Evolutionary conservation across 768 basidiomycete species (phyloP), one percentile per base, ranked within the genome.

Genomic region (Podaxis sp.): DNA sequence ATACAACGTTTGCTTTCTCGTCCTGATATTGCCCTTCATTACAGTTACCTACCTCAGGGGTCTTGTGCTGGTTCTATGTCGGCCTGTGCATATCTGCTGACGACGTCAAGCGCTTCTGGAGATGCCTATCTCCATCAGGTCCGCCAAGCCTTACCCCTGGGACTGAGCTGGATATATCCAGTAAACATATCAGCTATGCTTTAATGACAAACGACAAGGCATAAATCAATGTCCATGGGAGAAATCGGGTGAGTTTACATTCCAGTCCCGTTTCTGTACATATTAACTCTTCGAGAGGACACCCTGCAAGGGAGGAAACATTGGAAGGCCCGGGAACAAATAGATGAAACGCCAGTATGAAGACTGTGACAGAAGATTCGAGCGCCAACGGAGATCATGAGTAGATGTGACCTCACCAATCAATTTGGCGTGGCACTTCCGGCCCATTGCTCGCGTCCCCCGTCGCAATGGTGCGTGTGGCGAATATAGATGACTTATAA

Each of bases 401-500:
- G 26, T 15, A 60, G 59, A 60, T 44, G 20, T 12, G 26, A 49
- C 53, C 51, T 48, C 40, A 52, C 28, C 22, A 26, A 60, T 55
- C 30, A 55, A 17, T 55, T 36, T 36, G 15, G 10, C 22, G n/a
- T 54, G 51, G 15, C 59, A 40, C 30, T 46, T 54, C 60, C 59
- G 51, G 51, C 36, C 44, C 54, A 54, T 54, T 44, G 60, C 60
- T 55, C 52, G 44, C 60, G 30, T 20, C 37, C 33, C 49, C 38
- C 50, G 24, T 20, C 40, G 26, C 24, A 41, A 44, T 44, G 38
- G 49, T 38, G 48, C 28, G 20, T 41, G 51, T 53, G 59, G 59
- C 50, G 24, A 60, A 53, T 20, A 40, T 44, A n/a, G 59, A 61
- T 40, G 20, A 22, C 20, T 38, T 55, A 62, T 62, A 50, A 48